Evolutionary conservation across 2,329 filamentous ascomycete genomes (phyloP), one percentile per base, ranked within the genome.

Genomic region (Ophiocordyceps camponoti-saundersi): DNA sequence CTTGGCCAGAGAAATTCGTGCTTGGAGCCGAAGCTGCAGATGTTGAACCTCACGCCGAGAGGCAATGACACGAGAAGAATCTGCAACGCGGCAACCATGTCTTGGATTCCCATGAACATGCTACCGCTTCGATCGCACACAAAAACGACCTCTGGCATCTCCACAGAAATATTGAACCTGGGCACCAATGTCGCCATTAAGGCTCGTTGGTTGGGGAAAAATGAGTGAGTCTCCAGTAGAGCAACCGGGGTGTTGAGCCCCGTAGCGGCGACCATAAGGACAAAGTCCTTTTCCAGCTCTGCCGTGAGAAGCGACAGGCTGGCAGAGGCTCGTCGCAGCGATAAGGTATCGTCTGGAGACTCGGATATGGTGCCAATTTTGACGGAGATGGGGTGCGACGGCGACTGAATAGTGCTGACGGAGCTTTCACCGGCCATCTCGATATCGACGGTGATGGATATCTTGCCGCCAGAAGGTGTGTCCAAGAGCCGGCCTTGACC

Each of bases 181-280:
- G 82, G 82, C 0, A 86, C 79, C 0, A 87, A 64, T 0, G 81
- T 84, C 0, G 73, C 65, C 80, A 88, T 85, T 48, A 87, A 57
- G 0, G 82, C 80, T 3, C 76, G 70, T 44, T 83, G 78, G 47
- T 75, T 18, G 20, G n/a, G 36, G 16, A 40, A 67, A 0, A 72
- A 72, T 0, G 80, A 72, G 52, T 87, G 82, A 0, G 65, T 71
- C 57, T 87, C 82, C 1, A 87, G 61, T 3, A 86, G 58, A 1
- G 81, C 82, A 32, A 71, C 67, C 0, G 81, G 82, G n/a, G 67
- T 66, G 23, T 69, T 75, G 2, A 75, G 68, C 42, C 77, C 73
- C 48, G 77, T 77, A 2, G 76, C 72, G 18, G 78, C 65, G 16
- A 85, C 62, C 34, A 83, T 73, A 2, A 88, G 57, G 7, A 86